These are phyloP conservation scores for Dichomitus squalens DNA, from an alignment of 1,284 basidiomycete species.

Conservation along the genomic window DNA sequence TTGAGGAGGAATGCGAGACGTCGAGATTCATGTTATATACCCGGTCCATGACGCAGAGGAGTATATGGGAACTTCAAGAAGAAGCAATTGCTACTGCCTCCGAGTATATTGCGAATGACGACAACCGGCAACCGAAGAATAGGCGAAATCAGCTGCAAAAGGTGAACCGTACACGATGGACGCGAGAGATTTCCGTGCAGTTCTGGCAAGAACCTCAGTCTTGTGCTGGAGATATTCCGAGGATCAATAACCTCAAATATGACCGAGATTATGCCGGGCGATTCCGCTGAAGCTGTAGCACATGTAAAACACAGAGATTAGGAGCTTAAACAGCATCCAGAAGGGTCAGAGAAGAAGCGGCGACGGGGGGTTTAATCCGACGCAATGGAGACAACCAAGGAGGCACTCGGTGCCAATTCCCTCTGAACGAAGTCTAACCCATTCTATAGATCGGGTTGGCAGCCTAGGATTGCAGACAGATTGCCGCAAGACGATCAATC, in stretches of 20 bases:
- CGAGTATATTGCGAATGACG: constrained; percentile 16
- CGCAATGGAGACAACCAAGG: too few species aligned
- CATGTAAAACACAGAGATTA: neutral
- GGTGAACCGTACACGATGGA: neutral
- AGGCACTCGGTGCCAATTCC: neutral
- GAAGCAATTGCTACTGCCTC: constrained; percentile 11
- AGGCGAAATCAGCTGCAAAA: constrained; percentile 13
- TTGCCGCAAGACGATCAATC: neutral
- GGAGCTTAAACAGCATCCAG: too few species aligned
- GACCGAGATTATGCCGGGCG: constrained; percentile 16
- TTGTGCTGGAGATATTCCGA: constrained; percentile 12
- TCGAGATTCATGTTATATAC: constrained; percentile 11
- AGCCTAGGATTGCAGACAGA: neutral
- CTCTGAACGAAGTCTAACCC: neutral
- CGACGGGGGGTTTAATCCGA: neutral
- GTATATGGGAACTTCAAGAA: neutral
- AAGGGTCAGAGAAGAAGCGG: neutral
- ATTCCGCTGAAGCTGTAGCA: neutral
- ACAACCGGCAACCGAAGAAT: constrained; percentile 16
- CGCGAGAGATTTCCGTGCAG: constrained; percentile 9
- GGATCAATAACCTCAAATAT: neutral
- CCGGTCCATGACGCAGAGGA: neutral
- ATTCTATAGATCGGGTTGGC: too few species aligned
- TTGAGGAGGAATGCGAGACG: neutral
- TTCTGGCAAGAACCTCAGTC: constrained; percentile 9